These are phyloP conservation scores for Lactifluus subvellereus DNA, from an alignment of 768 basidiomycete species.

Conservation along the genomic window DNA sequence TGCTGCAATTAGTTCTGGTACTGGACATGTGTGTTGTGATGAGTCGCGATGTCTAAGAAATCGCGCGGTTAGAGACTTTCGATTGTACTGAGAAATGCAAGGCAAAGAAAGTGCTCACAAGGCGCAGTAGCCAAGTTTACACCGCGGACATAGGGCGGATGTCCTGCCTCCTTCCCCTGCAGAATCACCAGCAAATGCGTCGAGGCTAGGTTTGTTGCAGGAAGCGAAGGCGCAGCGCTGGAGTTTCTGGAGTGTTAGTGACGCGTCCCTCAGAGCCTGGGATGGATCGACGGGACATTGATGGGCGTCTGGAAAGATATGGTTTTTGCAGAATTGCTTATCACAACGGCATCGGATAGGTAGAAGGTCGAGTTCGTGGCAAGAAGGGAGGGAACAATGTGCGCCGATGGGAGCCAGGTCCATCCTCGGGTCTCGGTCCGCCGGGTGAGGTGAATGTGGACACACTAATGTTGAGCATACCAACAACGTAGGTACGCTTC, in stretches of 20 bases:
- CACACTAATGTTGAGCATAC: neutral
- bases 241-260: slow-evolving; percentile 30
- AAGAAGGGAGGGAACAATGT: slow-evolving; percentile 56
- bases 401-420: slow-evolving; percentile 52
- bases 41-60: slow-evolving; percentile 58
- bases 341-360: slow-evolving; percentile 67
- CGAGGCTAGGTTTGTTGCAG: slow-evolving; percentile 55
- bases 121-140: slow-evolving; percentile 57
- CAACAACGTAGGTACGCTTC: neutral
- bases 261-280: neutral
- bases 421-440: slow-evolving; percentile 26
- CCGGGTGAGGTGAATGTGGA: neutral
- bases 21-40: slow-evolving; percentile 52
- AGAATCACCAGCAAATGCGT: slow-evolving; percentile 33
- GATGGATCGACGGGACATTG: slow-evolving; percentile 37
- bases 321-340: slow-evolving; percentile 54
- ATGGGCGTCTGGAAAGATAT: slow-evolving; percentile 57
- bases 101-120: slow-evolving; percentile 37
- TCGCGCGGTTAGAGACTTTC: slow-evolving; percentile 8
- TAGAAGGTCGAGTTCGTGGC: slow-evolving; percentile 65
- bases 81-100: neutral
- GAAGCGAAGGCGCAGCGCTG: slow-evolving; percentile 44
- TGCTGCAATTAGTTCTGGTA: slow-evolving; percentile 21
- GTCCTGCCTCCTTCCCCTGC: slow-evolving; percentile 27
- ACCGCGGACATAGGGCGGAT: slow-evolving; percentile 44